Base-by-base conservation (phyloP, 2,329 filamentous ascomycete genomes). In the Talaromyces sp. region DNA sequence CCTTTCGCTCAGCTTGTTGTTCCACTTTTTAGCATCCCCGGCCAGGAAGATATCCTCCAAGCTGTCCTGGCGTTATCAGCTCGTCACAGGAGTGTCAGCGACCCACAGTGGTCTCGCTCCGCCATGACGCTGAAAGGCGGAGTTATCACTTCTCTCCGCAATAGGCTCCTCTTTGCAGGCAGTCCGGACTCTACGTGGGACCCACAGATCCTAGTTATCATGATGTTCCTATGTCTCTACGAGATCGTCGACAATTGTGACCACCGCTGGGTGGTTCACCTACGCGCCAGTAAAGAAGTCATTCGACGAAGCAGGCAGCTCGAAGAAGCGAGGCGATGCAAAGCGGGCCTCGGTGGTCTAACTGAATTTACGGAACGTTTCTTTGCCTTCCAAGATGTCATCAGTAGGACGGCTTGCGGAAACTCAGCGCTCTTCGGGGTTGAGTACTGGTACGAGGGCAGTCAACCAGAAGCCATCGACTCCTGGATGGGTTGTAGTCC, bases 321-420 rank as follows among this genome's bases (percentile, higher is more conserved):
- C 31, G 25, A 62, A 34, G 22, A 19, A 56, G 5, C 40, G 15
- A 49, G 7, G 5, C 22, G 19, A n/a, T 7, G 29, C 17, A 43
- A 29, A 19, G 62, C 45, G 69, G 69, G 27, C 43, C 66, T 58
- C 17, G 72, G 71, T 58, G 71, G 69, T n/a, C 72, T 77, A 0
- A 77, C 71, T 1, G 73, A 77, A 5, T 78, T 78, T 60, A 72
- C 80, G 0, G 82, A 84, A 67, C 75, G 78, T 1, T 84, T 83
- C 67, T 84, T 84, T 63, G 82, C 82, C 3, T 84, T 82, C 15
- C 82, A 84, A 65, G 82, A 84, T 65, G 80, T 83, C 17, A 83
- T 84, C 67, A 82, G 82, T 31, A 77, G 82, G 38, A 84, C 82
- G 0, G 82, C 82, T 0, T 84, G 82, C 61, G 82, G 80, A 2